phyloP scores from a whole-genome alignment of 73 alveolate species.

The Urostyla sp. region DNA sequence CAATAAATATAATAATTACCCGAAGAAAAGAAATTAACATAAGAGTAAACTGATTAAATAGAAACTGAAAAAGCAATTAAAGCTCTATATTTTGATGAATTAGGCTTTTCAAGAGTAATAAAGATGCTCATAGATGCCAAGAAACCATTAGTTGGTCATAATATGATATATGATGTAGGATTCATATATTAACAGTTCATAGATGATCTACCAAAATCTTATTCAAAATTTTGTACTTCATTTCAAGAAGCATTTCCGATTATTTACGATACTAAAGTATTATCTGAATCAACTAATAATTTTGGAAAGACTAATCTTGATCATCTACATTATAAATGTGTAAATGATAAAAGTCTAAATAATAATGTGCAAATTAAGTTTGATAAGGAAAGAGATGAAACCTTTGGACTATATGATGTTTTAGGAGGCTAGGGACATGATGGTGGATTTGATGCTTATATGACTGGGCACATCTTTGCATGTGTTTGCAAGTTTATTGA shows the following conservation, averaged over 20 bases:
- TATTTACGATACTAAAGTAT: constrained; percentile 83
- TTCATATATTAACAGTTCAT: constrained; percentile 85
- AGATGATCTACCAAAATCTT: constrained; percentile 85
- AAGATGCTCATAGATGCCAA: constrained; percentile 73
- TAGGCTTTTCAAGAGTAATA: constrained; percentile 81
- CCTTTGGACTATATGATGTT: constrained; percentile 1
- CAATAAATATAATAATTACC: neutral
- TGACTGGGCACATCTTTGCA: constrained; percentile 72
- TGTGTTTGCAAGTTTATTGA: constrained; percentile 51
- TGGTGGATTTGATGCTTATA: constrained; percentile 84
- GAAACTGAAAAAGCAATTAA: constrained; percentile 50
- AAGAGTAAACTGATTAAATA: constrained; percentile 21
- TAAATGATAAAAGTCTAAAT: constrained; percentile 34
- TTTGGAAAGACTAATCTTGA: constrained; percentile 51
- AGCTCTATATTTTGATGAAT: constrained; percentile 68
- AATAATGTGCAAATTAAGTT: constrained; percentile 5
- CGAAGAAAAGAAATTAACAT: neutral
- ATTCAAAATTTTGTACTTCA: constrained; percentile 66
- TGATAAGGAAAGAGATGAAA: neutral
- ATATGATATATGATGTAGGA: constrained; percentile 87
- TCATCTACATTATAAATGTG: constrained; percentile 17
- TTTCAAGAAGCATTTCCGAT: constrained; percentile 72
- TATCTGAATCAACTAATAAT: constrained; percentile 40
- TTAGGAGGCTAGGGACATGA: constrained; percentile 57
- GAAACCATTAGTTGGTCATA: constrained; percentile 92